A percentile compares a stretch with the other conserved stretches of the same genome.
Evolutionary conservation across 1,139 yeast species (phyloP).

Genomic region (Hyphopichia buzzinii): DNA sequence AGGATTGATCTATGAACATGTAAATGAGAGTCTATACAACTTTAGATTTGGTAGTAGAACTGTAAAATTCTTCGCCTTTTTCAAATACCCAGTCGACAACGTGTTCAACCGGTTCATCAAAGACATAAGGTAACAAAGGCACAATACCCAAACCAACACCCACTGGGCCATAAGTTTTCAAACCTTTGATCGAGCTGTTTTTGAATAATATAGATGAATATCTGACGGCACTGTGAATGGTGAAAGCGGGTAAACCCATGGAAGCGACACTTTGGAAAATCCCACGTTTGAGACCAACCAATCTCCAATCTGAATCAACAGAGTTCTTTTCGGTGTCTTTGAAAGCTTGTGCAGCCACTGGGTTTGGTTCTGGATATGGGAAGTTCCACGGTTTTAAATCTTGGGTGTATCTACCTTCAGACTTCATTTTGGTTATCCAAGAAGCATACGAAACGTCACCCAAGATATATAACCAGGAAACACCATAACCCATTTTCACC

Average conservation of each 20-base stretch:
- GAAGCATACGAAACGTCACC: conserved; percentile 80
- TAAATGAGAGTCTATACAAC: too few species aligned
- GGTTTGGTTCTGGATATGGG: conserved; percentile 42
- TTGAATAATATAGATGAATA: conserved; percentile 61
- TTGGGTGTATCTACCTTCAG: conserved; percentile 62
- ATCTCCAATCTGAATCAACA: conserved; percentile 60
- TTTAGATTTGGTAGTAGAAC: conserved; percentile 1
- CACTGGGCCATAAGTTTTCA: conserved; percentile 73
- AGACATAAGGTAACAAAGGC: conserved; percentile 73
- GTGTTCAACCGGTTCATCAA: conserved; percentile 80
- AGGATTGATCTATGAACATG: too few species aligned
- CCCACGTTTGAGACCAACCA: conserved; percentile 66
- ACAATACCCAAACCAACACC: conserved; percentile 74
- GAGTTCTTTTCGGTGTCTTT: conserved; percentile 21
- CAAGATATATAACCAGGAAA: conserved; percentile 73
- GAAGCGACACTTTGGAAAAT: conserved; percentile 79
- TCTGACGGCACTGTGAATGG: conserved; percentile 76
- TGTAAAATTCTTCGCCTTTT: conserved; percentile 46
- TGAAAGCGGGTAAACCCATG: conserved; percentile 85
- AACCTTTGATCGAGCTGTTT: conserved; percentile 33
- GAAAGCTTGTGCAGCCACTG: conserved; percentile 36
- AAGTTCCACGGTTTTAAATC: conserved; percentile 71
- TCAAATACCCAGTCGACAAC: conserved; percentile 65
- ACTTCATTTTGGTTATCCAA: conserved; percentile 70
- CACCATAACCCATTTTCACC: conserved; percentile 66